A percentile compares a stretch with the other conserved stretches of the same genome.
Conservation (phyloP, 768 basidiomycete species). For the Gautieria morchelliformis region DNA sequence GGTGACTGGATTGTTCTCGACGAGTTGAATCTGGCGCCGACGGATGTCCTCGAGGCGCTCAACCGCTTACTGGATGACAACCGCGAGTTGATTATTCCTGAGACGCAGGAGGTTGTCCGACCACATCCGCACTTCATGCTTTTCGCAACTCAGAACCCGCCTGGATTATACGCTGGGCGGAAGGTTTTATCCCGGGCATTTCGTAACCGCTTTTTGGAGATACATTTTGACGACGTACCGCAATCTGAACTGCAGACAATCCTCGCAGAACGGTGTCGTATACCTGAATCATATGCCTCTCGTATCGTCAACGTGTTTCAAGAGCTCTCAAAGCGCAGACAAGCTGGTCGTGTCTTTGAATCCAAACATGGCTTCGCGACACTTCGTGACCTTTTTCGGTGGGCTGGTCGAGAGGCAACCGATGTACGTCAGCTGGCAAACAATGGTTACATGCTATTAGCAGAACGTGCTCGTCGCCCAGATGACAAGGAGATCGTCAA, state of each 20-base stretch:
- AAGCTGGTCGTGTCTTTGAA: constrained; percentile 88
- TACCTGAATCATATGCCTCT: constrained; percentile 89
- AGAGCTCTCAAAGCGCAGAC: constrained; percentile 87
- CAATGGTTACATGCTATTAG: constrained; percentile 95
- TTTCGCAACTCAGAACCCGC: constrained; percentile 97
- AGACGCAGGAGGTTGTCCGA: constrained; percentile 87
- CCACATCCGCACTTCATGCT: constrained; percentile 97
- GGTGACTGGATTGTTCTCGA: constrained; percentile 99
- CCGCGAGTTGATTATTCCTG: constrained; percentile 88
- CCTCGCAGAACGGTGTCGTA: constrained; percentile 82
- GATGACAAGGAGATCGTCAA: constrained; percentile 89
- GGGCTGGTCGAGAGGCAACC: constrained; percentile 86
- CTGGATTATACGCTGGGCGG: constrained; percentile 89
- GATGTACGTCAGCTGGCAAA: constrained; percentile 90
- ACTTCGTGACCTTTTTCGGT: constrained; percentile 91
- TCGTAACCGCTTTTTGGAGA: constrained; percentile 93
- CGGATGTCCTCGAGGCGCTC: constrained; percentile 93
- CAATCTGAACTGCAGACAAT: constrained; percentile 90
- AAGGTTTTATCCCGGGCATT: constrained; percentile 94
- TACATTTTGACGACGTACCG: constrained; percentile 95
- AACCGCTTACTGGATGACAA: constrained; percentile 97
- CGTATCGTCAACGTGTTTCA: constrained; percentile 87
- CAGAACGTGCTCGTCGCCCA: constrained; percentile 73
- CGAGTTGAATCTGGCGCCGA: constrained; percentile 94
- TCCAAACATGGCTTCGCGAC: constrained; percentile 97